Percentiles rank a stretch among this genome's conserved stretches.
These are phyloP conservation scores for Cyclotella baltica DNA, from an alignment of 108 stramenopile species.

Conservation along the genomic window DNA sequence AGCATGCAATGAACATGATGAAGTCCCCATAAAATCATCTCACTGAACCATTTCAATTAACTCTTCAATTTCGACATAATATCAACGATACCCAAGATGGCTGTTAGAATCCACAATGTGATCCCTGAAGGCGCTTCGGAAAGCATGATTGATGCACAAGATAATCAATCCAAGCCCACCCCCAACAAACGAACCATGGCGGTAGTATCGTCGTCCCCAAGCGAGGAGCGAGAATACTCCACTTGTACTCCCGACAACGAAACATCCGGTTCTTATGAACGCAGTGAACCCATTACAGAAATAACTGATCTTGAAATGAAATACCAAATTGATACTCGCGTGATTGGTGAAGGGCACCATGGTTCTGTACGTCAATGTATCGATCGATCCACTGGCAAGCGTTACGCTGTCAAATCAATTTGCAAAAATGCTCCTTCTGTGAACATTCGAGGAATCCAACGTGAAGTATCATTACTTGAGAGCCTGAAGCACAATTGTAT, in stretches of 20 bases:
- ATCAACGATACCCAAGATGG: too few relatives aligned
- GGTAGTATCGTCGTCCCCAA: neutral
- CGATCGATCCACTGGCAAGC: slow-evolving; percentile 30
- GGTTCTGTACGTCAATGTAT: slow-evolving; percentile 35
- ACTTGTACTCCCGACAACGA: neutral
- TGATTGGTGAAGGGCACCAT: slow-evolving; percentile 34
- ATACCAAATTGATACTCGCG: slow-evolving; percentile 23
- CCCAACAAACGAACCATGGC: neutral
- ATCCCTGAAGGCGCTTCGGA: neutral
- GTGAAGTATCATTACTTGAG: slow-evolving; percentile 68
- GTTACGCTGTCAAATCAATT: slow-evolving; percentile 32
- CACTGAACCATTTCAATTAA: too few relatives aligned
- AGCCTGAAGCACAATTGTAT: slow-evolving; percentile 74
- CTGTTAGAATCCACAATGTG: neutral
- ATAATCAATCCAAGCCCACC: neutral
- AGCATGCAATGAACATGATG: too few relatives aligned
- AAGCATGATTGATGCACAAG: neutral
- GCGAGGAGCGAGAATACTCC: neutral
- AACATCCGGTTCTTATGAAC: neutral
- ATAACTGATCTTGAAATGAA: slow-evolving; percentile 9
- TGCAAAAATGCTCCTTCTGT: slow-evolving; percentile 21
- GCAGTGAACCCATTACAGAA: neutral
- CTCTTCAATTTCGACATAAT: neutral
- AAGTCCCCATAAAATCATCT: too few relatives aligned
- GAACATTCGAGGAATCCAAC: neutral